Percentiles rank a stretch among this genome's conserved stretches.
Evolutionary conservation across 495 filamentous ascomycete species (phyloP).

Genomic region (Neurospora sp.): DNA sequence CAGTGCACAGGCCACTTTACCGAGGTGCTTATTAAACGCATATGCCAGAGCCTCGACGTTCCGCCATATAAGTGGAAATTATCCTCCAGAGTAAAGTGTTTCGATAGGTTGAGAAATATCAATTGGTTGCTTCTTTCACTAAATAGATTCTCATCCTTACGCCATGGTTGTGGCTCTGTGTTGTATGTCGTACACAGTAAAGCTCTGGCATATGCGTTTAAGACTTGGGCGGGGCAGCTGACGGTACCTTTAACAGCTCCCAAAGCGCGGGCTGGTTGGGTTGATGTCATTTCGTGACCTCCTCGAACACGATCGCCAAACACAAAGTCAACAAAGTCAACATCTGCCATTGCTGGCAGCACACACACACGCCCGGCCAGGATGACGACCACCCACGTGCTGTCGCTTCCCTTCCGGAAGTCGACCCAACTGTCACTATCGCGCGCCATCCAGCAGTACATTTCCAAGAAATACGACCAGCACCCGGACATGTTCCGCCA

Average conservation of each 20-base stretch:
- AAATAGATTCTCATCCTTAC: not conserved
- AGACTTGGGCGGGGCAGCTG: not conserved
- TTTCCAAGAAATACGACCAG: slow-evolving; percentile 97
- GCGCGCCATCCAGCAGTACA: slow-evolving; percentile 84
- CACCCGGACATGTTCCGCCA: slow-evolving; percentile 94
- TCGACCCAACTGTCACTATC: slow-evolving; percentile 68
- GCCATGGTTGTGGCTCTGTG: not conserved
- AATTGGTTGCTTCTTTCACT: not conserved
- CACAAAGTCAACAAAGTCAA: not conserved
- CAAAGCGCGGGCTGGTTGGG: not conserved
- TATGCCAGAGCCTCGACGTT: not conserved
- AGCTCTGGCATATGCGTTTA: not conserved
- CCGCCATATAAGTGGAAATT: not conserved
- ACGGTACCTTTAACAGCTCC: not conserved
- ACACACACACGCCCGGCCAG: not conserved
- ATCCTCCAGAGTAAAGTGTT: not conserved
- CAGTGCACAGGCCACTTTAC: not conserved
- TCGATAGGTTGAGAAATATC: not conserved
- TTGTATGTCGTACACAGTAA: not conserved
- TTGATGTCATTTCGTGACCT: not conserved
- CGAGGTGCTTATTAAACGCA: not conserved
- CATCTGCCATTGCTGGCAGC: not conserved
- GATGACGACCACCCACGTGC: slow-evolving; percentile 28
- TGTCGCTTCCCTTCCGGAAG: slow-evolving; percentile 74
- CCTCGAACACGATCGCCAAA: not conserved